Base-by-base conservation (phyloP, 208 protist species). In the Leishmania lainsoni region DNA sequence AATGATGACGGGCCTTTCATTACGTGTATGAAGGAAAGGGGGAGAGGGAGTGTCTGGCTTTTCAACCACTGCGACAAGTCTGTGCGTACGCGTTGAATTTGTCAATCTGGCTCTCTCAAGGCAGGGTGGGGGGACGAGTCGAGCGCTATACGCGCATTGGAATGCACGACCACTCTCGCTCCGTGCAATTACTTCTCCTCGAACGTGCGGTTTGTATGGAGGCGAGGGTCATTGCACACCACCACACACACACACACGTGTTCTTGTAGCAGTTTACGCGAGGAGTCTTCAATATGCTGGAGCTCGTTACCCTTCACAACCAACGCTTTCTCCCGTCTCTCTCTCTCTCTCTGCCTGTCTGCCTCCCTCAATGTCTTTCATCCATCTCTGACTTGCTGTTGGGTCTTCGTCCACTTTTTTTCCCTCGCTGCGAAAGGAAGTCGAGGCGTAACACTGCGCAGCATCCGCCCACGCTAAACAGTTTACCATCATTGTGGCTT, bases 401-500 rank as follows among this genome's bases (percentile, higher is more conserved):
- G 42, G 48, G 52, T 63, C 52, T 61, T n/a, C 5, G 8, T 49
- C 45, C 26, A 32, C 22, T 8, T 51, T 35, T 16, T 51, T 54
- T 51, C 48, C 63, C n/a, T 29, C 26, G 29, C 22, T 0, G 20
- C 26, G 39, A 51, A 73, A 51, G 45, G 20, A 73, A 52, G 22
- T 29, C 35, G 32, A 73, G 69, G 26, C 12, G 39, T 35, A 35
- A 26, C 69, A 8, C 69, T 29, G 10, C 32, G 26, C 20, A 48
- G 17, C 45, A 51, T 32, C n/a, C 45, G 26, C 45, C n/a, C 26
- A 73, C 16, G 42, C n/a, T 12, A 10, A 5, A 73, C 10, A 42
- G 20, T 73, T 73, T 16, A 51, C 69, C 69, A 48, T 32, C 8
- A 65, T 76, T 39, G 75, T 81, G 51, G 42, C 58, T 49, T 39